Conservation (phyloP, 352 stramenopile genomes). For the Pythium angustatum region DNA sequence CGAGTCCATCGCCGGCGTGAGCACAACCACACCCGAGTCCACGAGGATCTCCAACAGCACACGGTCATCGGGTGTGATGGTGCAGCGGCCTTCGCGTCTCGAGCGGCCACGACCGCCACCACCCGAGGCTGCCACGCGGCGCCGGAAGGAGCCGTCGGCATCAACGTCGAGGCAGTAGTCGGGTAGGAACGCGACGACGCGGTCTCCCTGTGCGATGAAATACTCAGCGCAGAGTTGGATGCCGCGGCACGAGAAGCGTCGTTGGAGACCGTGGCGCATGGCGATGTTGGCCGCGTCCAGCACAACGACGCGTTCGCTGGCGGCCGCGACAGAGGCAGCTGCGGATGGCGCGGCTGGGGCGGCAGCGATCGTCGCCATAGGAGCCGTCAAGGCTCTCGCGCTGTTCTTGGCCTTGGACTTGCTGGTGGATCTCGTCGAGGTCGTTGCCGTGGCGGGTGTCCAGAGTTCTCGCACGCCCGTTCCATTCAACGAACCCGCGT, state of each 20-base stretch:
- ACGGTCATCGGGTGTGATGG: slow-evolving; percentile 76
- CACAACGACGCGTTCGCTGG: slow-evolving; percentile 24
- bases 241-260: slow-evolving; percentile 72
- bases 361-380: background rate
- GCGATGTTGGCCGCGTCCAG: slow-evolving; percentile 68
- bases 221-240: slow-evolving; percentile 76
- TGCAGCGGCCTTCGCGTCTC: slow-evolving; percentile 24
- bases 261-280: slow-evolving; percentile 76
- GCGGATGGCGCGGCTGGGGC: background rate
- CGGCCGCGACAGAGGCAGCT: background rate
- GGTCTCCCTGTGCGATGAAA: slow-evolving; percentile 66
- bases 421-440: slow-evolving; percentile 3
- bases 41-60: slow-evolving; percentile 67
- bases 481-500: background rate
- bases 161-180: slow-evolving; percentile 73
- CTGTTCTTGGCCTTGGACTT: slow-evolving; percentile 12
- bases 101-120: slow-evolving; percentile 13
- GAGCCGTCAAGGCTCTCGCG: background rate
- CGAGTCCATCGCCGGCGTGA: slow-evolving; percentile 86
- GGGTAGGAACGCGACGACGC: slow-evolving; percentile 81
- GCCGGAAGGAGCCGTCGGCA: slow-evolving; percentile 44
- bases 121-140: slow-evolving; percentile 11
- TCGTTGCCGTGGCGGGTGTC: slow-evolving; percentile 8
- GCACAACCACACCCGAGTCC: slow-evolving; percentile 69
- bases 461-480: slow-evolving; percentile 11